Percentiles rank a stretch among this genome's conserved stretches.
phyloP scores from a whole-genome alignment of 2,329 filamentous ascomycete genomes.

The Beauveria australis region DNA sequence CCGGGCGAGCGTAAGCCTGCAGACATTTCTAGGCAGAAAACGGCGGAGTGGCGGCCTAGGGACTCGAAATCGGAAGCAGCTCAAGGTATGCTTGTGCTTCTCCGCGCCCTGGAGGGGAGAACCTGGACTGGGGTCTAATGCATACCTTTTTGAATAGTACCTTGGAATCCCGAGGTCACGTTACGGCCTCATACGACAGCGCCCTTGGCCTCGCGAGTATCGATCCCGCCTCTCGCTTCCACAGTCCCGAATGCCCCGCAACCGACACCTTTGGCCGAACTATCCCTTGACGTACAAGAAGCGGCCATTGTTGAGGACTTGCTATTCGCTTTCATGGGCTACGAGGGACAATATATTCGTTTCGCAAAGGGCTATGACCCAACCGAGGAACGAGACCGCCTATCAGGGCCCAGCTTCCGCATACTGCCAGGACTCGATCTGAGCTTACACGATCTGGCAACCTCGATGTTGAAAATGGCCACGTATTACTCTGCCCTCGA shows the following conservation, averaged over 20 bases:
- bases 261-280: constrained; percentile 58
- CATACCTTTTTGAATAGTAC: constrained; percentile 23
- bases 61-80: constrained; percentile 39
- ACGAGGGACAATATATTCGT: constrained; percentile 94
- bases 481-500: constrained; percentile 89
- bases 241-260: constrained; percentile 66
- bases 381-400: constrained; percentile 72
- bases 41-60: constrained; percentile 35
- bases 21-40: constrained; percentile 33
- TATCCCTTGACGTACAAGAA: constrained; percentile 78
- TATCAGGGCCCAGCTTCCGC: constrained; percentile 74
- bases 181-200: constrained; percentile 59
- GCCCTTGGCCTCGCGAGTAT: constrained; percentile 61
- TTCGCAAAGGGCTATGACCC: constrained; percentile 79
- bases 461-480: constrained; percentile 87
- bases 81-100: constrained; percentile 34
- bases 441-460: constrained; percentile 78
- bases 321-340: constrained; percentile 94
- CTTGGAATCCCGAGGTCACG: constrained; percentile 75
- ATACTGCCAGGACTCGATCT: constrained; percentile 81
- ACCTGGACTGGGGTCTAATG: constrained; percentile 19
- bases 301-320: constrained; percentile 81
- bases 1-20: constrained; percentile 28
- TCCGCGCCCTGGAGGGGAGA: not conserved
- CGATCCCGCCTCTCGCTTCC: constrained; percentile 63